Conservation (phyloP, 2,329 filamentous ascomycete species). For the Xylaria sp. region DNA sequence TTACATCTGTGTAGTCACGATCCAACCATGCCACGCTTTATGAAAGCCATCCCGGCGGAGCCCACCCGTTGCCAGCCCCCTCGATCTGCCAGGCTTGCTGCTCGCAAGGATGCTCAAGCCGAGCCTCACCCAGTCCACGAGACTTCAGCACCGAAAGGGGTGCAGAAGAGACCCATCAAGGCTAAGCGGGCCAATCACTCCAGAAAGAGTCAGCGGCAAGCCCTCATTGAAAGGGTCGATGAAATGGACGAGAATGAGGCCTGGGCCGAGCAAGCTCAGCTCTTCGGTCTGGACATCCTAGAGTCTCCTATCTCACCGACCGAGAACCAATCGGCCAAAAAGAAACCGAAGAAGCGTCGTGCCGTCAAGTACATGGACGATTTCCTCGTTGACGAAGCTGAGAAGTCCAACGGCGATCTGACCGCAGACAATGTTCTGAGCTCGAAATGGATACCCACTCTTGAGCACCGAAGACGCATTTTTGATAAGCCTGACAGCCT, state of each 20-base stretch:
- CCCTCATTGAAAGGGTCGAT: conserved; percentile 12
- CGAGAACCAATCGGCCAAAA: no score
- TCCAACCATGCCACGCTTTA: no score
- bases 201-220: conserved; percentile 4
- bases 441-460: conserved; percentile 11
- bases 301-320: not conserved
- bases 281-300: not conserved
- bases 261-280: conserved; percentile 3
- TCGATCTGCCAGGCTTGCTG: no score
- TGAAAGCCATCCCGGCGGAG: no score
- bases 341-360: not conserved
- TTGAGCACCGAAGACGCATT: conserved; percentile 4
- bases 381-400: not conserved
- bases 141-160: no score
- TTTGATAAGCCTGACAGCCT: not conserved
- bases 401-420: not conserved
- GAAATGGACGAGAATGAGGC: conserved; percentile 2
- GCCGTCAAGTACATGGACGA: conserved; percentile 14
- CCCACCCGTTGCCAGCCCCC: no score
- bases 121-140: no score
- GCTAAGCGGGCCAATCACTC: no score
- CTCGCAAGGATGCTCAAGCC: no score
- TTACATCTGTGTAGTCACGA: no score
- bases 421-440: not conserved
- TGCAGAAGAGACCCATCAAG: no score